Base-by-base conservation (phyloP, 108 stramenopile genomes). In the Aurantiochytrium sp. region DNA sequence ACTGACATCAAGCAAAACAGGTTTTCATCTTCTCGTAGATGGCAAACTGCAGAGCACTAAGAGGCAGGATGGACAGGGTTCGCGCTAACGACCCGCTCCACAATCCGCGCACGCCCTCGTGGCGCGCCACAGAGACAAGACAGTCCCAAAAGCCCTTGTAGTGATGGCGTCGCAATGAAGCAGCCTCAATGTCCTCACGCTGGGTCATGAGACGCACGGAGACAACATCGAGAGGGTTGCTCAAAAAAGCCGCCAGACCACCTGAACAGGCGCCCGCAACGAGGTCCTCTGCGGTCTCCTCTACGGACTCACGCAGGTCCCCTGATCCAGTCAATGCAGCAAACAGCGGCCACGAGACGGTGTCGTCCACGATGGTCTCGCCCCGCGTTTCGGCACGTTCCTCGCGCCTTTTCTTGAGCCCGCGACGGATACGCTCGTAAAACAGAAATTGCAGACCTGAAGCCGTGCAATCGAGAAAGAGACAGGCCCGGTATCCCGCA, bases 201-300 rank as follows among this genome's bases (percentile, higher is more conserved):
- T 90, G 89, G 29, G 87, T 60, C 89, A 90, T 90, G 28, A 90
- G 88, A 19, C 89, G 73, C 18, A 29, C 47, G 1, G 89, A 53
- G 29, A 87, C 72, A 21, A 57, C 51, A 42, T 90, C 89, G 55
- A 90, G 43, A 21, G 89, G 89, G 76, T 90, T 90, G 83, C 88
- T 87, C 44, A 90, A 58, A 18, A 58, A 89, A 2, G 87, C 89
- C 0, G 76, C 73, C 28, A 87, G 5, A 25, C 60, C 89, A 5
- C 89, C 89, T 0, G 89, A 89, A 23, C 18, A 16, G 4, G 44
- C 88, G 23, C 89, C 89, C 5, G 89, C 89, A 19, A 88, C 29
- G 12, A 76, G 60, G 42, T 42, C 88, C 53, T 88, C 53, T 88
- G 49, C 55, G 42, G 53, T 45, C 18, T 83, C 76, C 51, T 83